phyloP scores from a whole-genome alignment of 768 basidiomycete genomes.

The Jaapia argillacea region DNA sequence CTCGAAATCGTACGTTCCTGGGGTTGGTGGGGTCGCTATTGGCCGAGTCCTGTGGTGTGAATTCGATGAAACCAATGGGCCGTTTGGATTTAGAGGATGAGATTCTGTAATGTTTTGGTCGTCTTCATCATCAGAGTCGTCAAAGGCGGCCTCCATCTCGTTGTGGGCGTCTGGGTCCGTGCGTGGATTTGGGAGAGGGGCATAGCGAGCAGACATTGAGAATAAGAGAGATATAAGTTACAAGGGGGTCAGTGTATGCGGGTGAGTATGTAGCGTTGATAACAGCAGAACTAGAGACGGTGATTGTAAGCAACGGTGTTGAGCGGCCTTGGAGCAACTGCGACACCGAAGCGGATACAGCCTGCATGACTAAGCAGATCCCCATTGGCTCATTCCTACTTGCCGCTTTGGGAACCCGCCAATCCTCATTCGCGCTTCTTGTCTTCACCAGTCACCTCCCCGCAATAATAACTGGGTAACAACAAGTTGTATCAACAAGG shows the following conservation, averaged over 20 bases:
- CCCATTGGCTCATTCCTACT: too few species aligned
- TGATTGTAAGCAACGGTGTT: too few species aligned
- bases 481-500: too few species aligned
- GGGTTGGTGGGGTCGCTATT: conserved; percentile 7
- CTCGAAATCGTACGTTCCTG: conserved; percentile 66
- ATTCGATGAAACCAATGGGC: conserved; percentile 2
- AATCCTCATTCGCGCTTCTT: too few species aligned
- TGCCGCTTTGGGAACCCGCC: too few species aligned
- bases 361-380: too few species aligned
- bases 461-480: too few species aligned
- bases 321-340: too few species aligned
- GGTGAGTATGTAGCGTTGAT: conserved; percentile 7
- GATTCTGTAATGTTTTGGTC: conserved; percentile 40
- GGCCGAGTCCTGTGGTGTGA: conserved; percentile 19
- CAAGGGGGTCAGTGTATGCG: conserved; percentile 1
- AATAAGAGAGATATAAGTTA: conserved; percentile 1
- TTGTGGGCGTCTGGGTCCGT: conserved; percentile 35
- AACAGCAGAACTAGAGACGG: too few species aligned
- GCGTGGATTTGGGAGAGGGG: conserved; percentile 51
- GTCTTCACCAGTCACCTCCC: too few species aligned
- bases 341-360: too few species aligned
- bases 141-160: conserved; percentile 85
- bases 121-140: conserved; percentile 67
- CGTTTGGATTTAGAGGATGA: conserved; percentile 37
- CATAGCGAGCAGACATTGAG: conserved; percentile 57